Percentiles rank a stretch among this genome's conserved stretches.
These are phyloP conservation scores for Mortierella sp. DNA, from an alignment of 371 early-diverging fungal genomes.

Conservation along the genomic window DNA sequence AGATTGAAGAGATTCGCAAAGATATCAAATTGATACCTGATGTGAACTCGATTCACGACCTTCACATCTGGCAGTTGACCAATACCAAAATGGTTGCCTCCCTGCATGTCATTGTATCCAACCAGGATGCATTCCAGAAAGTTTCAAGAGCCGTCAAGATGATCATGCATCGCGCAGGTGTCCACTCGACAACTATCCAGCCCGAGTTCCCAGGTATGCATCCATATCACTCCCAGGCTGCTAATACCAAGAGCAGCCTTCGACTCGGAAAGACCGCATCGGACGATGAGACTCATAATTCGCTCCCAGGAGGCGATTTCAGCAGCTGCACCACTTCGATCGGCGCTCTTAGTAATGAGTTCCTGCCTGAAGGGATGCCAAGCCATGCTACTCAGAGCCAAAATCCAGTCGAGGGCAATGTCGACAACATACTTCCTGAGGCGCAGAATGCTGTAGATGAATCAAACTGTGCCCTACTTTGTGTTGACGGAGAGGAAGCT, in stretches of 20 bases:
- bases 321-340: slow-evolving; percentile 18
- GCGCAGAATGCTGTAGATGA: slow-evolving; percentile 14
- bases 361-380: slow-evolving; percentile 9
- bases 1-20: slow-evolving; percentile 73
- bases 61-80: slow-evolving; percentile 96
- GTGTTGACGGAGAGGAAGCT: slow-evolving; percentile 43
- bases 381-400: neutral
- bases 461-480: slow-evolving; percentile 33
- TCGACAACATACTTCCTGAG: neutral
- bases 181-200: slow-evolving; percentile 92
- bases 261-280: slow-evolving; percentile 7
- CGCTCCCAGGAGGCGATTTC: slow-evolving; percentile 8
- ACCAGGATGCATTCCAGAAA: slow-evolving; percentile 68
- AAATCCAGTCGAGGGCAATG: neutral
- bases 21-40: slow-evolving; percentile 70
- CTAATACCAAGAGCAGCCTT: slow-evolving; percentile 2
- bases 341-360: slow-evolving; percentile 27
- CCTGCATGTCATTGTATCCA: slow-evolving; percentile 82
- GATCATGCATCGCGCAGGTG: slow-evolving; percentile 81
- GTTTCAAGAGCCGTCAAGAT: slow-evolving; percentile 78
- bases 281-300: slow-evolving; percentile 16
- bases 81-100: slow-evolving; percentile 88
- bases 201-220: slow-evolving; percentile 79
- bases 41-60: slow-evolving; percentile 86
- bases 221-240: slow-evolving; percentile 16